Evolutionary conservation across 768 basidiomycete genomes (phyloP).

Genomic region (Sarcodon aspratus): DNA sequence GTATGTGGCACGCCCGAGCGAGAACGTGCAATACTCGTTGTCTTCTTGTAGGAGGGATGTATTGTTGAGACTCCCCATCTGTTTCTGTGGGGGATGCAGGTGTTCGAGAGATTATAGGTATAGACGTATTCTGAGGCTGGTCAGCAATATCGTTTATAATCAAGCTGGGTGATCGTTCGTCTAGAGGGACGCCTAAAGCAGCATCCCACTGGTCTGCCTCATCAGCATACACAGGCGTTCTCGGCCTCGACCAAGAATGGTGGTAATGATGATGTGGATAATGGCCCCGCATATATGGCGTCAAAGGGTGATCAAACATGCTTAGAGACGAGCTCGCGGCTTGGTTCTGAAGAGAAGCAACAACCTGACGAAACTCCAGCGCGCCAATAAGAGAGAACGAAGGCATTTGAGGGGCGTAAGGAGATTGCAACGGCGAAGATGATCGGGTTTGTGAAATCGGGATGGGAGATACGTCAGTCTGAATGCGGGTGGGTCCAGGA

Average conservation of each 20-base stretch:
- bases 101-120: slow-evolving; percentile 45
- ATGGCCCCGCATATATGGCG: slow-evolving; percentile 69
- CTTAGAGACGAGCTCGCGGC: slow-evolving; percentile 46
- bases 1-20: slow-evolving; percentile 37
- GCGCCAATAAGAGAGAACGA: slow-evolving; percentile 91
- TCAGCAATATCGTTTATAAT: slow-evolving; percentile 4
- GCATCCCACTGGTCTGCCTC: slow-evolving; percentile 39
- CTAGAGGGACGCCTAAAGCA: slow-evolving; percentile 36
- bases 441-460: slow-evolving; percentile 32
- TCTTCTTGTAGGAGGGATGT: slow-evolving; percentile 26
- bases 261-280: slow-evolving; percentile 34
- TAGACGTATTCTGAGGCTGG: not conserved
- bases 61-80: slow-evolving; percentile 34
- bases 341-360: slow-evolving; percentile 67
- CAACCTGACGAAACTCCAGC: slow-evolving; percentile 89
- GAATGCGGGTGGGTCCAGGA: slow-evolving; percentile 25
- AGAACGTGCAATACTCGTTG: slow-evolving; percentile 26
- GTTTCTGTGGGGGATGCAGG: slow-evolving; percentile 36
- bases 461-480: slow-evolving; percentile 24
- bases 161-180: slow-evolving; percentile 32
- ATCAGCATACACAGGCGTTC: slow-evolving; percentile 15
- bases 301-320: slow-evolving; percentile 42
- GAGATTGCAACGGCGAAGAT: slow-evolving; percentile 33
- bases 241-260: slow-evolving; percentile 18
- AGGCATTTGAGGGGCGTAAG: slow-evolving; percentile 44